Base-by-base conservation (phyloP, 148 eudicot species). In the Diospyros kaki region DNA sequence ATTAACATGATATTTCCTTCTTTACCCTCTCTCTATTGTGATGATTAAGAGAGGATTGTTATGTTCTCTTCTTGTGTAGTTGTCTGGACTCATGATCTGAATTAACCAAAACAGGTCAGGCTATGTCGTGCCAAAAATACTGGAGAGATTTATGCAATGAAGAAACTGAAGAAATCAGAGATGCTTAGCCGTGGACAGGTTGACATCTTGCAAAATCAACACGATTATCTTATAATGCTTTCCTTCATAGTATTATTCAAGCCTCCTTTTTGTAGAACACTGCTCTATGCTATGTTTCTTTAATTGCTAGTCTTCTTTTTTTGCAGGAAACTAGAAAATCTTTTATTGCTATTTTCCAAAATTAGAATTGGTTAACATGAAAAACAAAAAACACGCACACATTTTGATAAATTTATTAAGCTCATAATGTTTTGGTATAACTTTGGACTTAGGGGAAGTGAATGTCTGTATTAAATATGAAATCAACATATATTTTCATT, bases 181-280 rank as follows among this genome's bases (percentile, higher is more conserved):
- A 89, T 89, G 93, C 89, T 89, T 78, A 89, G 88, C 74, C 86
- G 91, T 58, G 93, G 93, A 61, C 93, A 89, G 93, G 93, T 89
- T 74, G 79, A 62, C 45, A 58, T 59, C 28, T 17, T 11, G 61
- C 62, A 14, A 18, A 39, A 41, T 17, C 6, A n/a, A 3, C 39
- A 66, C 40, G 13, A 42, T 55, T 66, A 0, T 60, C 39, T 69
- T 44, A 39, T 53, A 39, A 40, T 39, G 12, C 11, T 40, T 14
- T 69, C 45, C 72, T 45, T 53, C 40, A 46, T 38, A 69, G 60
- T 11, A 70, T 40, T 69, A 14, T 70, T 41, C 38, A 56, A 55
- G 59, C 28, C 13, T 52, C 43, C 14, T 40, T 71, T 17, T 13
- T 40, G 44, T 42, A 56, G 51, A 41, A 43, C 0, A 9, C 41